These are phyloP conservation scores for Aspergillus bombycis DNA, from an alignment of 2,329 filamentous ascomycete genomes.

Conservation along the genomic window DNA sequence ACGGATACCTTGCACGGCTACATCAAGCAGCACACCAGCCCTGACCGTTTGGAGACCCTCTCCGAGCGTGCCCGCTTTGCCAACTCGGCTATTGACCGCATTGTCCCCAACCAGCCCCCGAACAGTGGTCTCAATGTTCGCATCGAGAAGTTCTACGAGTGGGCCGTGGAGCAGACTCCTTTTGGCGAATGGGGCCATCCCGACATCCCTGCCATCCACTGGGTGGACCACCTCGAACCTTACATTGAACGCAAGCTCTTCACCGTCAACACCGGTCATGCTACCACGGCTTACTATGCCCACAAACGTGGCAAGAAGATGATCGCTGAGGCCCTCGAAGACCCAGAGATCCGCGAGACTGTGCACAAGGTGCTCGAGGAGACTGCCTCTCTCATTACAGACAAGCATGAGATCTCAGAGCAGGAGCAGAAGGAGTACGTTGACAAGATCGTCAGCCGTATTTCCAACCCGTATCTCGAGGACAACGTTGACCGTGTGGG, in stretches of 20 bases:
- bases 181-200: slow-evolving; percentile 74
- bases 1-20: slow-evolving; percentile 82
- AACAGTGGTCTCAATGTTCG: slow-evolving; percentile 84
- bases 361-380: slow-evolving; percentile 81
- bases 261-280: slow-evolving; percentile 98
- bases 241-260: slow-evolving; percentile 99
- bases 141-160: slow-evolving; percentile 99
- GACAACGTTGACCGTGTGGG: slow-evolving; percentile 95
- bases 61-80: slow-evolving; percentile 81
- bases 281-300: slow-evolving; percentile 93
- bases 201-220: slow-evolving; percentile 84
- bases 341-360: slow-evolving; percentile 76
- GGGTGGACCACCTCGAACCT: slow-evolving; percentile 86
- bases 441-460: slow-evolving; percentile 86
- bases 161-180: slow-evolving; percentile 89
- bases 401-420: slow-evolving; percentile 78
- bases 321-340: slow-evolving; percentile 84
- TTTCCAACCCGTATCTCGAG: slow-evolving; percentile 90
- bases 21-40: slow-evolving; percentile 77
- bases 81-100: slow-evolving; percentile 98
- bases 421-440: slow-evolving; percentile 84
- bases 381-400: slow-evolving; percentile 82
- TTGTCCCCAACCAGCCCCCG: slow-evolving; percentile 86
- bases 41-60: slow-evolving; percentile 68
- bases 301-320: slow-evolving; percentile 83